Base-by-base conservation (phyloP, 768 basidiomycete species). In the Coprinopsis sp. region DNA sequence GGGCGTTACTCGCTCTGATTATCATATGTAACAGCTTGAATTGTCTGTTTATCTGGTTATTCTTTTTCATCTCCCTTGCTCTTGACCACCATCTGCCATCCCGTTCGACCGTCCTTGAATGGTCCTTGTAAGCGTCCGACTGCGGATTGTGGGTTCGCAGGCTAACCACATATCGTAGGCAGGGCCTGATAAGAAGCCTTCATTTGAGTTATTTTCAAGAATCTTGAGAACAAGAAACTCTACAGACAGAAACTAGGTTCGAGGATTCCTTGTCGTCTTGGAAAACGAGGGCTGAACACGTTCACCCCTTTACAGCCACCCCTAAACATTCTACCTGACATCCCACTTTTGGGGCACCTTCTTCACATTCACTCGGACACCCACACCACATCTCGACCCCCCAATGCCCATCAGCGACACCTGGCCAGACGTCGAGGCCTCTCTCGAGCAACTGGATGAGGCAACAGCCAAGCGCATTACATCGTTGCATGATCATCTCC, bases 351-450 rank as follows among this genome's bases (percentile, higher is more conserved):
- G n/a, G 30, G 25, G 21, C 16, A 19, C 38, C 22, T 10, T 8
- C 11, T 37, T 37, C 34, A 39, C 10, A 6, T 11, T 23, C 38
- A 8, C 8, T 42, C 18, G 10, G 27, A 8, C 40, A 28, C 6
- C 18, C 14, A 12, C 24, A n/a, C n/a, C n/a, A n/a, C n/a, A n/a
- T n/a, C 27, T 42, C 6, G 16, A 7, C 30, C 11, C 62, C 47
- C 7, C 19, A 30, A 48, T 48, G 47, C 64, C 60, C 50, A 67
- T 71, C 54, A 69, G 68, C 54, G 58, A 65, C 53, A 59, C 61
- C 40, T 71, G 69, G 69, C 66, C 69, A 44, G 62, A 67, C 48
- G 61, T 67, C 34, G 51, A 57, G 25, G 61, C 65, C 13, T 68
- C 67, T 33, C 60, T 71, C 37, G 55, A 59, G 27, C 54, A 62